Conservation (phyloP, 2,329 filamentous ascomycete species). For the Fusarium abutilonis region DNA sequence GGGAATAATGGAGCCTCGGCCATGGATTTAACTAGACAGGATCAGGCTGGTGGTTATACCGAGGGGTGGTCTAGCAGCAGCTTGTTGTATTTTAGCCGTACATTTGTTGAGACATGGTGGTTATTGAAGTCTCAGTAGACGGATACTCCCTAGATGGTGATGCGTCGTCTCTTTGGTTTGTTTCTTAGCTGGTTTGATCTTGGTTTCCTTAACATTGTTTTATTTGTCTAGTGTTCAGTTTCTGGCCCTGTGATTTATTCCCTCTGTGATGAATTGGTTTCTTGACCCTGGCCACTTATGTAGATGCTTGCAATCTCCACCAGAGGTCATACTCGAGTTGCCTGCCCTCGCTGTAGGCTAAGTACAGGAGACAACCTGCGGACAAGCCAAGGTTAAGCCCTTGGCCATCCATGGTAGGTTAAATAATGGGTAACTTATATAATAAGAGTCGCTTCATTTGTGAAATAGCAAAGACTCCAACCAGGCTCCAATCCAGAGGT, state of each 20-base stretch:
- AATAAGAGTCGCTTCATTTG: conserved; percentile 36
- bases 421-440: conserved; percentile 19
- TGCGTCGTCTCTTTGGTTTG: conserved; percentile 48
- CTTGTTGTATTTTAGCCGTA: conserved; percentile 55
- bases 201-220: conserved; percentile 47
- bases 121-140: conserved; percentile 48
- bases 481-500: conserved; percentile 24
- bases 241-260: background rate
- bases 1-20: conserved; percentile 48
- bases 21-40: conserved; percentile 49
- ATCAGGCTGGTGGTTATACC: conserved; percentile 47
- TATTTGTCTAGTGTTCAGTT: conserved; percentile 39
- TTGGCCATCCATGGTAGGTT: background rate
- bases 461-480: conserved; percentile 41
- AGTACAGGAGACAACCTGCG: background rate
- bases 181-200: conserved; percentile 54
- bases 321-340: background rate
- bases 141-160: conserved; percentile 45
- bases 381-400: background rate
- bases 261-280: background rate
- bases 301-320: background rate
- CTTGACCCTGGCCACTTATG: background rate
- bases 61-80: conserved; percentile 46
- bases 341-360: background rate
- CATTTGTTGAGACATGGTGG: conserved; percentile 48